phyloP scores from a whole-genome alignment of 176 grass and related monocot genomes.

The Cenchrus americanus region DNA sequence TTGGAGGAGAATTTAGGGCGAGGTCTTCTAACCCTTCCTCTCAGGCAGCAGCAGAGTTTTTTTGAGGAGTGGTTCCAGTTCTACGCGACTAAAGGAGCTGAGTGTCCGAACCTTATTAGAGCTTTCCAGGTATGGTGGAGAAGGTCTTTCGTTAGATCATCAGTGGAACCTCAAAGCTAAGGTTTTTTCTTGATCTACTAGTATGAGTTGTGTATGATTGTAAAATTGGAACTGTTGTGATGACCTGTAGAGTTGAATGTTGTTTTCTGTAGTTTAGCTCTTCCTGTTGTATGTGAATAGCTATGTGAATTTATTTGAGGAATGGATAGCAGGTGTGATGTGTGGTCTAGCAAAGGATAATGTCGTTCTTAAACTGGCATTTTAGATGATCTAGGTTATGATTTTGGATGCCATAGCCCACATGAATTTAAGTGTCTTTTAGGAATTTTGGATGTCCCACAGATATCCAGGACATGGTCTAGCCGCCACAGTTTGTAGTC shows the following conservation, averaged over 20 bases:
- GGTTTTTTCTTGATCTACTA: constrained; percentile 5
- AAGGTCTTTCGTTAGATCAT: constrained; percentile 64
- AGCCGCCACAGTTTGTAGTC: background rate
- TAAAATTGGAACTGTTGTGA: constrained; percentile 41
- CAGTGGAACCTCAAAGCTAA: background rate
- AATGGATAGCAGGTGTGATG: constrained; percentile 17
- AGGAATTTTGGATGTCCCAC: background rate
- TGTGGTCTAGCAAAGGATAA: background rate
- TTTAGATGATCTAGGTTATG: background rate
- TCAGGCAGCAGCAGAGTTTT: constrained; percentile 70
- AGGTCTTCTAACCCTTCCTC: constrained; percentile 70
- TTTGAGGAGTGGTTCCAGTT: constrained; percentile 85
- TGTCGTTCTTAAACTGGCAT: background rate
- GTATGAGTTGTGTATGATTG: constrained; percentile 21
- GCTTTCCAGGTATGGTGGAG: constrained; percentile 96
- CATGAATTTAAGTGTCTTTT: background rate
- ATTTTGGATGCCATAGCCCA: background rate
- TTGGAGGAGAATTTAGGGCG: constrained; percentile 79
- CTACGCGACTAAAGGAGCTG: constrained; percentile 46
- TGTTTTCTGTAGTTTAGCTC: constrained; percentile 37
- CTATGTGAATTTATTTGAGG: constrained; percentile 33
- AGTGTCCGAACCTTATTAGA: constrained; percentile 74
- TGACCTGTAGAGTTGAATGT: constrained; percentile 34
- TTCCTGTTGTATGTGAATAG: constrained; percentile 35
- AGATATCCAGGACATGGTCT: background rate